Conservation (phyloP, 495 filamentous ascomycete species). For the Chlorociboria aeruginascens region DNA sequence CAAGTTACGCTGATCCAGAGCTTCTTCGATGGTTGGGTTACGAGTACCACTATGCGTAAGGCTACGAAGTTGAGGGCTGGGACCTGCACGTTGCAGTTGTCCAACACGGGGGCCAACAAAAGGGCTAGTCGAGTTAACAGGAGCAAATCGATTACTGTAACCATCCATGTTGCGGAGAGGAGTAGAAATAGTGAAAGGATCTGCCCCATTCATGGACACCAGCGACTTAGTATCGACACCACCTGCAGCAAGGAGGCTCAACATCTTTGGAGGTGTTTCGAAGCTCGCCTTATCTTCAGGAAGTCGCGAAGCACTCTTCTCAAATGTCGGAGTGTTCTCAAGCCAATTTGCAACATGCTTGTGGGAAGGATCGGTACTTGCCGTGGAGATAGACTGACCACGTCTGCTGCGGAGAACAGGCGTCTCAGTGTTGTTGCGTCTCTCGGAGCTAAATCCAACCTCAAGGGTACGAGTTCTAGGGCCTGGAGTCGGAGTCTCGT, state of each 20-base stretch:
- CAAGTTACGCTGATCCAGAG: slow-evolving; percentile 24
- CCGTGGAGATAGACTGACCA: slow-evolving; percentile 3
- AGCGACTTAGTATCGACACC: neutral
- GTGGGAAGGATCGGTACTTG: neutral
- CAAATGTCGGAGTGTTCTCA: neutral
- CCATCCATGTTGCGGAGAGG: neutral
- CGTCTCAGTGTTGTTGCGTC: neutral
- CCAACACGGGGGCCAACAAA: neutral
- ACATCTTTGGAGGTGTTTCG: slow-evolving; percentile 12
- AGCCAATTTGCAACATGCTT: slow-evolving; percentile 1
- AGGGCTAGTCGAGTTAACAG: neutral
- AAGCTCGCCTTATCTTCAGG: neutral
- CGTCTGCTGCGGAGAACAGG: slow-evolving; percentile 8
- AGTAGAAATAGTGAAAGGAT: neutral
- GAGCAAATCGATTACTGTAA: neutral
- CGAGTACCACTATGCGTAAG: slow-evolving; percentile 6
- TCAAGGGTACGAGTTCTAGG: neutral
- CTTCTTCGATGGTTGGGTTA: slow-evolving; percentile 22
- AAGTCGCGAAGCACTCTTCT: neutral
- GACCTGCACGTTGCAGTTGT: too few relatives aligned
- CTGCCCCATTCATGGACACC: neutral
- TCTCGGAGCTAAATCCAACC: slow-evolving; percentile 6
- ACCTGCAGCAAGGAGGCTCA: slow-evolving; percentile 6
- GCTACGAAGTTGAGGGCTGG: neutral
- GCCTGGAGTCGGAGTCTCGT: neutral